phyloP scores from a whole-genome alignment of 768 basidiomycete genomes.

The Tricholoma sp. region DNA sequence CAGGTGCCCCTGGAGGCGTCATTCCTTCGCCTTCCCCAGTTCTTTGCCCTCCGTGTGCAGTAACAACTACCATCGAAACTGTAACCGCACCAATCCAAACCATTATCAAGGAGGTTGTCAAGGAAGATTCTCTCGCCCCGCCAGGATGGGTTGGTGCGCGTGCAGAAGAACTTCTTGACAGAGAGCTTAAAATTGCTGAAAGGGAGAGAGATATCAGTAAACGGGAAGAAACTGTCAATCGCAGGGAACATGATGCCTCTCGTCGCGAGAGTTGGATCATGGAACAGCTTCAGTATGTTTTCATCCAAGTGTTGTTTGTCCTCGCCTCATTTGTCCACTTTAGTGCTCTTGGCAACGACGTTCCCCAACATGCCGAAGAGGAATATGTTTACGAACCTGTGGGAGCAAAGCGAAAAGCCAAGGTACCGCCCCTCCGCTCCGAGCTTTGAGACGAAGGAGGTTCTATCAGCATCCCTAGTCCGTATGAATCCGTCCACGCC shows the following conservation, averaged over 20 bases:
- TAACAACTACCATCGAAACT: conserved; percentile 51
- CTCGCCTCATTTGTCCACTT: conserved; percentile 1
- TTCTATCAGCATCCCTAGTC: conserved; percentile 54
- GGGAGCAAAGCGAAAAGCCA: conserved; percentile 70
- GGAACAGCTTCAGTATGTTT: conserved; percentile 82
- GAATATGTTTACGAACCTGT: conserved; percentile 76
- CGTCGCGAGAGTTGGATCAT: conserved; percentile 89
- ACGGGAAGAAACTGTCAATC: conserved; percentile 81
- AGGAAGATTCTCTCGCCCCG: conserved; percentile 72
- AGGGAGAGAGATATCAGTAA: conserved; percentile 83
- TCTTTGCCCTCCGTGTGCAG: conserved; percentile 54
- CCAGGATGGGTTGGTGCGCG: conserved; percentile 79
- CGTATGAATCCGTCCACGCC: conserved; percentile 56
- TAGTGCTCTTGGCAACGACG: conserved; percentile 68
- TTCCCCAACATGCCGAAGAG: conserved; percentile 65
- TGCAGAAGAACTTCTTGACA: conserved; percentile 77
- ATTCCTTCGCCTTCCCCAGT: conserved; percentile 48
- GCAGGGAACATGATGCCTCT: conserved; percentile 81
- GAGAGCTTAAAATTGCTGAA: conserved; percentile 81
- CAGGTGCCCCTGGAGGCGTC: conserved; percentile 79
- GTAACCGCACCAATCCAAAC: conserved; percentile 60
- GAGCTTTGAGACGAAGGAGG: conserved; percentile 96
- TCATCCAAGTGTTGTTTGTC: background rate
- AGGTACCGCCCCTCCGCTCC: conserved; percentile 89
- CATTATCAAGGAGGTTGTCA: conserved; percentile 83